phyloP scores from a whole-genome alignment of 1,139 yeast species.

The Hansenula sp. region DNA sequence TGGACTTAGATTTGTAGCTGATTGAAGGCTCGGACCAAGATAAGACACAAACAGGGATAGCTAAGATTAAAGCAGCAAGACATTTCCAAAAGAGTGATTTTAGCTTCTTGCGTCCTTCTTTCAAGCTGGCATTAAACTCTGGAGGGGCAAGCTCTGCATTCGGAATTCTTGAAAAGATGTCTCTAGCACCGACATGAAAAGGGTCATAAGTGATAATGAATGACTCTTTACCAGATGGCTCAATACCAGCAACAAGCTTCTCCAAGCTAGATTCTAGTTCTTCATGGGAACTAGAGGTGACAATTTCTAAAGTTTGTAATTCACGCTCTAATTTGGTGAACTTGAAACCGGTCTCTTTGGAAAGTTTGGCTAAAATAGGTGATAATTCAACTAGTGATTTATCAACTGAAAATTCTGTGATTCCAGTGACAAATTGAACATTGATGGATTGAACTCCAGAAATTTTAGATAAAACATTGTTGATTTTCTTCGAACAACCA shows the following conservation, averaged over 20 bases:
- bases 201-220: constrained; percentile 37
- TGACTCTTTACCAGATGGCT: not conserved
- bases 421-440: constrained; percentile 24
- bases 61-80: not conserved
- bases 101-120: not conserved
- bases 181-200: constrained; percentile 45
- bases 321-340: not conserved
- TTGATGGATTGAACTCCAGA: constrained; percentile 42
- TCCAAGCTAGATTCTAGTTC: too few relatives aligned
- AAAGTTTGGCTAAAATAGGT: not conserved
- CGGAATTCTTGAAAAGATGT: constrained; percentile 41
- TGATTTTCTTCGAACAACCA: constrained; percentile 51
- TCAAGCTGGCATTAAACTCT: not conserved
- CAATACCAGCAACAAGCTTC: too few relatives aligned
- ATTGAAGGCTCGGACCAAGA: not conserved
- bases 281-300: not conserved
- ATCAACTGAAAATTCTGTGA: constrained; percentile 27
- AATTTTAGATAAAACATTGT: constrained; percentile 33
- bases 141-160: too few relatives aligned
- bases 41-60: constrained; percentile 1
- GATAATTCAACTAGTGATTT: not conserved
- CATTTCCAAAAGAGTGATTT: not conserved
- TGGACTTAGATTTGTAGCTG: not conserved
- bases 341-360: not conserved
- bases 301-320: not conserved